Percentiles rank a stretch among this genome's conserved stretches.
These are phyloP conservation scores for Wickerhamomyces rabaulensis DNA, from an alignment of 805 yeast genomes.

Conservation along the genomic window DNA sequence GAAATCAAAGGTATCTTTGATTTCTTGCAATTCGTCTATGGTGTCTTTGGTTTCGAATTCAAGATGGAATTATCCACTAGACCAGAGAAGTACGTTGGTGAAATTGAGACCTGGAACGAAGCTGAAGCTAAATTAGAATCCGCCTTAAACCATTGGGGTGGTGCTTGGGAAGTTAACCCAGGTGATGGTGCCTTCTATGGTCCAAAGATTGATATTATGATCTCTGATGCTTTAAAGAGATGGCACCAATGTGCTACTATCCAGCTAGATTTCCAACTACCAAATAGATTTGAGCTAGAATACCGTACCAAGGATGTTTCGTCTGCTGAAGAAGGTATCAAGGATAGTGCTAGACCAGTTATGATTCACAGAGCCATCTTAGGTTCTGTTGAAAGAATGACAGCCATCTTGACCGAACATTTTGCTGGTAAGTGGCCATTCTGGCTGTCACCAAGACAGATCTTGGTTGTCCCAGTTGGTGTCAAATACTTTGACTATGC, in stretches of 20 bases:
- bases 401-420: conserved; percentile 96
- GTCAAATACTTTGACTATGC: conserved; percentile 91
- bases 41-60: conserved; percentile 90
- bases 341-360: conserved; percentile 79
- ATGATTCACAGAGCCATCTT: conserved; percentile 99
- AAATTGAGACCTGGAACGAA: conserved; percentile 84
- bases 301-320: conserved; percentile 64
- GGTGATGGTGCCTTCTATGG: conserved; percentile 98
- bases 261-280: conserved; percentile 98
- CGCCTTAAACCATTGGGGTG: conserved; percentile 82
- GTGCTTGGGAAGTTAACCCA: conserved; percentile 88
- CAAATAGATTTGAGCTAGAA: conserved; percentile 86
- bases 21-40: conserved; percentile 80
- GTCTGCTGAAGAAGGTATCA: conserved; percentile 36
- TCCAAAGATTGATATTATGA: conserved; percentile 94
- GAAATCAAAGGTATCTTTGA: conserved; percentile 85
- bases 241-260: conserved; percentile 99
- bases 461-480: conserved; percentile 94
- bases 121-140: conserved; percentile 84
- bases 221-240: conserved; percentile 89
- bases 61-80: conserved; percentile 96
- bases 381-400: conserved; percentile 99
- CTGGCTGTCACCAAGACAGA: conserved; percentile 99
- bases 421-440: conserved; percentile 99
- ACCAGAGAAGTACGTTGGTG: conserved; percentile 96